These are phyloP conservation scores for Fusarium subtropicale DNA, from an alignment of 2,329 filamentous ascomycete genomes.

Conservation along the genomic window DNA sequence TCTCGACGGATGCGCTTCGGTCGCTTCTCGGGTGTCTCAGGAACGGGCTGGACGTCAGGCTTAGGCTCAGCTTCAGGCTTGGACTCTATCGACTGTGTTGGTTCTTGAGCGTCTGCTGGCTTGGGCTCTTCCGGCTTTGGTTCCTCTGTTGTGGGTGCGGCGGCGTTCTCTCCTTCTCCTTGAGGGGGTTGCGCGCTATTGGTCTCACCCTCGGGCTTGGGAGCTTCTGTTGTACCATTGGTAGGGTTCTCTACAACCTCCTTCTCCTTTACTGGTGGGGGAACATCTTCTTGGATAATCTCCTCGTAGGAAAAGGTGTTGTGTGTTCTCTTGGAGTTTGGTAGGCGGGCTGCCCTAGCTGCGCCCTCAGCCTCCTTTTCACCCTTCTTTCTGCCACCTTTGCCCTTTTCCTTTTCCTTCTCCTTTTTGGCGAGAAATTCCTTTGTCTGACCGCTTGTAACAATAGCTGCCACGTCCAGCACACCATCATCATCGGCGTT, in stretches of 20 bases:
- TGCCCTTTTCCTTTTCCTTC: conserved; percentile 75
- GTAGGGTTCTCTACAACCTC: conserved; percentile 31
- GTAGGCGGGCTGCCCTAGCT: conserved; percentile 69
- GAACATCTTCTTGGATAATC: conserved; percentile 65
- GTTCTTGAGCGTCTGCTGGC: conserved; percentile 39
- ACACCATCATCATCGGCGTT: conserved; percentile 74
- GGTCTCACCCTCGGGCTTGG: conserved; percentile 27
- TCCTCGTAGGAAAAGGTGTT: conserved; percentile 82
- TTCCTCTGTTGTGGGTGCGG: conserved; percentile 7
- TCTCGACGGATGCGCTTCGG: conserved; percentile 72
- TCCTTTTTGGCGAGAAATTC: conserved; percentile 88
- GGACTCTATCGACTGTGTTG: conserved; percentile 38
- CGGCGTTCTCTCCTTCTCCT: conserved; percentile 14
- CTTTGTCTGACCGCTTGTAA: conserved; percentile 82
- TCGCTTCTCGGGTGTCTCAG: conserved; percentile 56
- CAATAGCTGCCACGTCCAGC: conserved; percentile 85
- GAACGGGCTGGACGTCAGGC: conserved; percentile 36
- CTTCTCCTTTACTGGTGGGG: conserved; percentile 50
- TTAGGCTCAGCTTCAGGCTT: conserved; percentile 36
- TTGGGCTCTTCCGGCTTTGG: conserved; percentile 44
- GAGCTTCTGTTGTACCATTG: conserved; percentile 36
- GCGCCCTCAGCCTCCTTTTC: conserved; percentile 66
- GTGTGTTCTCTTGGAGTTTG: conserved; percentile 77
- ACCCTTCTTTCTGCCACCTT: conserved; percentile 65
- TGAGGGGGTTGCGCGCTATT: conserved; percentile 29